A percentile compares a stretch with the other conserved stretches of the same genome.
Evolutionary conservation across 441 rosid species (phyloP).

Genomic region (Mallotus japonicus): DNA sequence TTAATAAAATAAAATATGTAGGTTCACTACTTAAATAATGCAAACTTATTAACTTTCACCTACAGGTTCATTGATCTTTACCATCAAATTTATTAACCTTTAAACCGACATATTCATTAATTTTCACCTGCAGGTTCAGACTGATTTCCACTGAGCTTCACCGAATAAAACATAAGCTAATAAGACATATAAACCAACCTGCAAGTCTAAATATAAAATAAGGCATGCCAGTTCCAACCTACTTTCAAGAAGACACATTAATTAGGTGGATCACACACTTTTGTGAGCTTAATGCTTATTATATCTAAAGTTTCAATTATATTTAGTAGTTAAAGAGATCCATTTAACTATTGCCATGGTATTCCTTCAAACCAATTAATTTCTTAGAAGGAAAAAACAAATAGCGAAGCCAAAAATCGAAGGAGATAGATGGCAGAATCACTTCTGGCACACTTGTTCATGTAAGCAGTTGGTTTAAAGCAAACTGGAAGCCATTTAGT

Average conservation of each 20-base stretch:
- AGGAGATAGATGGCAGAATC: too few species aligned
- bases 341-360: neutral
- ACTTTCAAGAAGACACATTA: neutral
- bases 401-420: neutral
- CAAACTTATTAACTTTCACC: too few species aligned
- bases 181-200: neutral
- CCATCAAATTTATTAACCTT: too few species aligned
- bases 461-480: too few species aligned
- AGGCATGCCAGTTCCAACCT: neutral
- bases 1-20: too few species aligned
- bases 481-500: neutral
- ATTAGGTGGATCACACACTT: neutral
- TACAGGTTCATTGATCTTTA: too few species aligned
- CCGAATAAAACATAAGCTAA: conserved; percentile 23
- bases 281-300: too few species aligned
- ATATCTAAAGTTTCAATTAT: neutral
- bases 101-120: too few species aligned
- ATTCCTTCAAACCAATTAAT: neutral
- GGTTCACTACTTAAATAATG: too few species aligned
- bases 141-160: conserved; percentile 96
- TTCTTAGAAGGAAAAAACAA: neutral
- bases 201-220: neutral
- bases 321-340: conserved; percentile 19
- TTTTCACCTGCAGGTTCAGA: conserved; percentile 5
- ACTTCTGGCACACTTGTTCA: too few species aligned